Base-by-base conservation (phyloP, 495 filamentous ascomycete species). In the Neurospora pannonica region DNA sequence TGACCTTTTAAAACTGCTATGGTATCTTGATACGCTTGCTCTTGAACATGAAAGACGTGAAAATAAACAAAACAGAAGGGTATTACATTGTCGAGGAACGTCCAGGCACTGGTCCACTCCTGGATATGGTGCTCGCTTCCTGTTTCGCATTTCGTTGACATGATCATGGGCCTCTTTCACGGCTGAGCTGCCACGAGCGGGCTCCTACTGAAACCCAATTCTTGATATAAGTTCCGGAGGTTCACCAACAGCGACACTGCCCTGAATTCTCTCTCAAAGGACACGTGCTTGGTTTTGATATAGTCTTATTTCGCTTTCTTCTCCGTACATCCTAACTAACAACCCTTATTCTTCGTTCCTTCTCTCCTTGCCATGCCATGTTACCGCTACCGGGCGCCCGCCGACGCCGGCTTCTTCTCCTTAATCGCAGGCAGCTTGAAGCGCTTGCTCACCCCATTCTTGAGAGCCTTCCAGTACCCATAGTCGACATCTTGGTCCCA, bases 351-450 rank as follows among this genome's bases (percentile, higher is more conserved):
- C 38, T 60, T 60, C 73, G 42, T 78, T 77, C 75, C 76, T 78
- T 34, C 28, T 67, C 54, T n/a, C n/a, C n/a, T n/a, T n/a, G n/a
- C 6, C 31, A 9, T 19, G 8, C 15, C 15, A 31, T 34, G 28
- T 36, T 9, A 19, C 28, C 15, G 1, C 31, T 67, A 67, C 54
- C 54, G 54, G 15, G 28, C 15, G 28, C 54, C 54, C 54, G 54
- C 54, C 28, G 54, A 67, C 39, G 46, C 76, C 13, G 73, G 78
- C 13, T 79, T 79, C 83, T 87, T 87, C 79, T 82, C 86, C 86
- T 95, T 96, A 76, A 97, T 75, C 13, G 87, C 85, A 1, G 95
- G 95, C 69, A 97, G 88, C 46, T 83, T 85, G 83, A 98, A 97
- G 46, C 79, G 81, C 81, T 88, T 87, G 81, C 90, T 94, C 75